Evolutionary conservation across 164 flowering plant genomes (phyloP).

Genomic region (Dillenia turbinata): DNA sequence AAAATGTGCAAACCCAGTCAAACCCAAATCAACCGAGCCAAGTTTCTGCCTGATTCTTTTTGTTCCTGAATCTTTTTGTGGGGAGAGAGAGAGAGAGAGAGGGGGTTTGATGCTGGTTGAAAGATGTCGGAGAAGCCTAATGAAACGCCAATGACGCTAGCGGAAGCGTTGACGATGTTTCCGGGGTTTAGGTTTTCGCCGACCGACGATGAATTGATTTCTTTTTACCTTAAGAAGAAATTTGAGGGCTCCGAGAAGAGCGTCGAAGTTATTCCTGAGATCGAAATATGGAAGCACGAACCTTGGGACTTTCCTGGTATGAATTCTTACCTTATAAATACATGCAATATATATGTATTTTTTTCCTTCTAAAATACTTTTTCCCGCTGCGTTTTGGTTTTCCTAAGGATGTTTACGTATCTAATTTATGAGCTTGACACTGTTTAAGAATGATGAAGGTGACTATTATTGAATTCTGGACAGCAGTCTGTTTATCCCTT

Average conservation of each 20-base stretch:
- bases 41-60: too few relatives aligned
- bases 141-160: background rate
- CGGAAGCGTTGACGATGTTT: constrained; percentile 41
- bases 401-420: too few relatives aligned
- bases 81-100: too few relatives aligned
- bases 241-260: constrained; percentile 38
- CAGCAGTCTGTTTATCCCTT: too few relatives aligned
- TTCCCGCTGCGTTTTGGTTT: too few relatives aligned
- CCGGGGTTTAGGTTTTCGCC: constrained; percentile 76
- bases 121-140: background rate
- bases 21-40: too few relatives aligned
- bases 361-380: background rate
- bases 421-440: too few relatives aligned
- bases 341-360: background rate
- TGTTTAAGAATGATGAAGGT: too few relatives aligned
- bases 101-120: too few relatives aligned
- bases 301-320: constrained; percentile 88
- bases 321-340: background rate
- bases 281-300: constrained; percentile 53
- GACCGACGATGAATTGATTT: constrained; percentile 63
- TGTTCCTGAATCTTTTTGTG: too few relatives aligned
- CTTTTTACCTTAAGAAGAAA: constrained; percentile 53
- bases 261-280: constrained; percentile 53
- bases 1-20: too few relatives aligned
- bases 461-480: too few relatives aligned